phyloP scores from a whole-genome alignment of 1,284 basidiomycete genomes.

The Phaffia rhodozyma region DNA sequence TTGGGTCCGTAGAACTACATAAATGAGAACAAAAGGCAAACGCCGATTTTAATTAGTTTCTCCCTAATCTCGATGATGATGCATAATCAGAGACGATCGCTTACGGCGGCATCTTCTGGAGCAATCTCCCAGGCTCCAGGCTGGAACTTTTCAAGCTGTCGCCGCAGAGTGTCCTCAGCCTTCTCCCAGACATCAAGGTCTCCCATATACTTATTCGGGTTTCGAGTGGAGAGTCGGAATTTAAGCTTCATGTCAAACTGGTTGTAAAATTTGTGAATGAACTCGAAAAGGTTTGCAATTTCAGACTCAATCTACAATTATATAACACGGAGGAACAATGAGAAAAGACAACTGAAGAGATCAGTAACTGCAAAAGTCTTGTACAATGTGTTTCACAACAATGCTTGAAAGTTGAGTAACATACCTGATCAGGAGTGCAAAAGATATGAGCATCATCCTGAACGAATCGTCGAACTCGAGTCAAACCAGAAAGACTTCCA shows the following conservation, averaged over 20 bases:
- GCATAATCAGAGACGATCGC: conserved; percentile 17
- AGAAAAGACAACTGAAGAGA: not conserved
- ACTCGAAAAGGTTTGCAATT: conserved; percentile 78
- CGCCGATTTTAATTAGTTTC: not conserved
- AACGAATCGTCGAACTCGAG: conserved; percentile 85
- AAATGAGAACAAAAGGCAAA: not conserved
- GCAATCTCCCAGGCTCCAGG: conserved; percentile 89
- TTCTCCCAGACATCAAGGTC: conserved; percentile 78
- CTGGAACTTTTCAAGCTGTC: conserved; percentile 74
- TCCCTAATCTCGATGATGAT: too few relatives aligned
- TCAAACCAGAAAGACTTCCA: conserved; percentile 85
- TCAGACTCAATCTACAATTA: conserved; percentile 66
- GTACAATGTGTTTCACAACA: not conserved
- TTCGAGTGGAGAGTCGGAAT: conserved; percentile 84
- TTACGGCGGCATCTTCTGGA: conserved; percentile 78
- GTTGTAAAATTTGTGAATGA: conserved; percentile 87
- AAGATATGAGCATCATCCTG: conserved; percentile 90
- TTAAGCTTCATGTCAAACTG: conserved; percentile 97
- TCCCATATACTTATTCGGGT: conserved; percentile 86
- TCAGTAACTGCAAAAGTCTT: not conserved
- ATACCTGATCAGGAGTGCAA: conserved; percentile 83
- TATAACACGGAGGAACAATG: conserved; percentile 6
- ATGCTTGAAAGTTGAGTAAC: conserved; percentile 16
- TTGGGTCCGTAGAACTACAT: conserved; percentile 76
- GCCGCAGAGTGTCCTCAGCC: conserved; percentile 73